These are phyloP conservation scores for Geosmithia morbida DNA, from an alignment of 2,329 filamentous ascomycete genomes.

Conservation along the genomic window DNA sequence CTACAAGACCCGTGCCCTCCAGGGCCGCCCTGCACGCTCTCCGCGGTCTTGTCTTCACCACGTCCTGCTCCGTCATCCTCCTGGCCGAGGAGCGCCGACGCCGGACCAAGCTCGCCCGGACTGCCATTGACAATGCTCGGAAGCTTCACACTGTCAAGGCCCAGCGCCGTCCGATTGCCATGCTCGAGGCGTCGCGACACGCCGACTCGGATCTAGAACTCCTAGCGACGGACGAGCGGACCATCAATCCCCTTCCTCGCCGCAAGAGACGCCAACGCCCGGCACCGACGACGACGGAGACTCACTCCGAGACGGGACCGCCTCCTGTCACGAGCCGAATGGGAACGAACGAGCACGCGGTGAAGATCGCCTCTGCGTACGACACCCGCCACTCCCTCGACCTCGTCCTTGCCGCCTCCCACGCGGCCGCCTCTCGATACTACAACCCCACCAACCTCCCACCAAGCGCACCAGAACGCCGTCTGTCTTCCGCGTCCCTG, in stretches of 20 bases:
- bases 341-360: not conserved
- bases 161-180: constrained; percentile 10
- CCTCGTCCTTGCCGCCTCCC: not conserved
- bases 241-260: not conserved
- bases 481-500: not conserved
- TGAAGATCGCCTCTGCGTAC: not conserved
- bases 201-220: not conserved
- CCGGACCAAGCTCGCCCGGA: constrained; percentile 33
- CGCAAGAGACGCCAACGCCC: not conserved
- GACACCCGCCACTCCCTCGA: not conserved
- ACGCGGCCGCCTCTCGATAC: not conserved
- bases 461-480: not conserved
- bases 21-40: constrained; percentile 40
- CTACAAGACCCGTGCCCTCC: constrained; percentile 34
- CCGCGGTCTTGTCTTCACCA: constrained; percentile 39
- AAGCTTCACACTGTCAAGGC: constrained; percentile 27
- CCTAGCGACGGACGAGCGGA: not conserved
- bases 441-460: not conserved
- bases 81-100: constrained; percentile 42
- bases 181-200: not conserved
- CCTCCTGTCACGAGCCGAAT: not conserved
- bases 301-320: not conserved
- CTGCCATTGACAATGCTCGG: constrained; percentile 36
- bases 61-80: constrained; percentile 39
- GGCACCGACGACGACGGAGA: not conserved